Evolutionary conservation across 2,329 filamentous ascomycete species (phyloP).

Genomic region (Eurotiales sp.): DNA sequence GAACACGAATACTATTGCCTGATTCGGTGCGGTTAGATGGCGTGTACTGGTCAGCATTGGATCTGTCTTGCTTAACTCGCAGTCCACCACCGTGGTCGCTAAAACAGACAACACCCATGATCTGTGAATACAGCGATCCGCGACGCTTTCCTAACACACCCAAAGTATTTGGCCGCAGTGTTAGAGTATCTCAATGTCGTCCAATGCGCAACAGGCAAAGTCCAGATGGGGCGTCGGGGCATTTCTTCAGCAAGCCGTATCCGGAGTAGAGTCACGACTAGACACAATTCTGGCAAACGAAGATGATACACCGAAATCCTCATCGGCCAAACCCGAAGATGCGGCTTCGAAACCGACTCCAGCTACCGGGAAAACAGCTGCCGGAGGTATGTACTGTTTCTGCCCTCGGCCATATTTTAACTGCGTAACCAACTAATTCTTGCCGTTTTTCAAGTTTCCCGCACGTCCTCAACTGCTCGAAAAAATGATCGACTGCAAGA

Average conservation of each 20-base stretch:
- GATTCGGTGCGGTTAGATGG: slow-evolving; percentile 3
- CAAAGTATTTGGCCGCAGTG: not conserved
- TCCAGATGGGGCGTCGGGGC: slow-evolving; percentile 65
- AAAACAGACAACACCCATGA: not conserved
- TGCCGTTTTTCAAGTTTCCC: slow-evolving; percentile 48
- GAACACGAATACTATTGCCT: not conserved
- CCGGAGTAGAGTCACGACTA: slow-evolving; percentile 86
- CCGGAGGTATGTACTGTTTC: slow-evolving; percentile 26
- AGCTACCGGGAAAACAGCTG: slow-evolving; percentile 18
- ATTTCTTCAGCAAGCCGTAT: slow-evolving; percentile 84
- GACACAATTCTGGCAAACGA: slow-evolving; percentile 88
- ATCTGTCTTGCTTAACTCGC: slow-evolving; percentile 8
- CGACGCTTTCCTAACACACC: not conserved
- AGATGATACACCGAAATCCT: slow-evolving; percentile 44
- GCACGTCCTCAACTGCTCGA: slow-evolving; percentile 62
- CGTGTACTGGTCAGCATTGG: not conserved
- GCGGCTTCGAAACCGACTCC: slow-evolving; percentile 18
- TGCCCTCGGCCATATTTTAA: not conserved
- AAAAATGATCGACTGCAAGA: slow-evolving; percentile 84
- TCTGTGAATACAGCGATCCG: not conserved
- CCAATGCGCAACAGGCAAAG: slow-evolving; percentile 41
- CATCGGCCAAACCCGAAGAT: slow-evolving; percentile 29
- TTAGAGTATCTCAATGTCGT: slow-evolving; percentile 25
- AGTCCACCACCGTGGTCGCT: not conserved
- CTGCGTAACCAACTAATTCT: slow-evolving; percentile 26